A percentile compares a stretch with the other conserved stretches of the same genome.
Conservation (phyloP, 306 rosid species). For the Vigna hirtella region DNA sequence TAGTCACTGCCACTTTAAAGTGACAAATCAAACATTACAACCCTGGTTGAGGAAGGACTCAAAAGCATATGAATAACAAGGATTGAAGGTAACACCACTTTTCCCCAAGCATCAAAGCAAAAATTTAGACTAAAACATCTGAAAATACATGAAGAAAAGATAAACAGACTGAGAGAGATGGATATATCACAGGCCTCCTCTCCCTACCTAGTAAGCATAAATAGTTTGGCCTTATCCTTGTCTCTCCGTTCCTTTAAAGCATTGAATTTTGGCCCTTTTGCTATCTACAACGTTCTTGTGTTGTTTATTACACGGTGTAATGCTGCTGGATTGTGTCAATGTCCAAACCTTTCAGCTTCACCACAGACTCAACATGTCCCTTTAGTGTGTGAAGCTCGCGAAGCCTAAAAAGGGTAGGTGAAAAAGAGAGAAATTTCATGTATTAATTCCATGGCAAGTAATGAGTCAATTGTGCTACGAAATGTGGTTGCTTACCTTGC, state of each 20-base stretch:
- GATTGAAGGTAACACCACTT: constrained; percentile 40
- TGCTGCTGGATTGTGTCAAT: constrained; percentile 95
- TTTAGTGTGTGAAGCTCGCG: constrained; percentile 97
- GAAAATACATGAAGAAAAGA: constrained; percentile 45
- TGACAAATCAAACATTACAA: constrained; percentile 40
- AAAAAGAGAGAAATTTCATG: background rate
- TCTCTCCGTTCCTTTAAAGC: constrained; percentile 35
- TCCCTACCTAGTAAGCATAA: constrained; percentile 50
- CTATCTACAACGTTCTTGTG: constrained; percentile 39
- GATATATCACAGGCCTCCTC: constrained; percentile 54
- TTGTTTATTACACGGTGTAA: constrained; percentile 76
- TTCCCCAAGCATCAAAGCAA: constrained; percentile 46
- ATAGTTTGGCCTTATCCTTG: constrained; percentile 52
- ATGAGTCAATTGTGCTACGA: background rate
- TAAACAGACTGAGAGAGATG: constrained; percentile 50
- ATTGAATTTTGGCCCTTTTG: constrained; percentile 39
- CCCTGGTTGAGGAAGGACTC: constrained; percentile 31
- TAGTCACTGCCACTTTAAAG: constrained; percentile 36
- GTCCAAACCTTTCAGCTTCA: constrained; percentile 95
- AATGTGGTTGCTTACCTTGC: constrained; percentile 71
- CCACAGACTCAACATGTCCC: constrained; percentile 99
- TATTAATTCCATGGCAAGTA: background rate
- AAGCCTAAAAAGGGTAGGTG: constrained; percentile 58
- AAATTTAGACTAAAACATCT: constrained; percentile 47
- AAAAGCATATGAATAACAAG: constrained; percentile 36